Evolutionary conservation across 1,284 basidiomycete genomes (phyloP), one percentile per base, ranked within the genome.

Genomic region (Ceratobasidium theobromae): DNA sequence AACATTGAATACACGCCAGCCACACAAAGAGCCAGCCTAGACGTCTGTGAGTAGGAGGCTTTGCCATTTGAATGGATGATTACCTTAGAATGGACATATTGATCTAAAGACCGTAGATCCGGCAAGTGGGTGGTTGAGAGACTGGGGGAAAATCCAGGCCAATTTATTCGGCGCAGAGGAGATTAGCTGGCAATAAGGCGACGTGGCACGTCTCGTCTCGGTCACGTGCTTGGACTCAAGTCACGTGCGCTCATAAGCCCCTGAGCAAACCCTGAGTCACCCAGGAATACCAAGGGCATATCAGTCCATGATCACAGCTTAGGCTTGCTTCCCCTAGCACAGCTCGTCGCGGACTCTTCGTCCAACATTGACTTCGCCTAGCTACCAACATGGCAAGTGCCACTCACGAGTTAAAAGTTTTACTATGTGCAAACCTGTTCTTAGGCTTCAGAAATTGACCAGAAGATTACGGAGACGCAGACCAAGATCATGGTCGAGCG

Each of bases 381-480:
- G 25, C 49, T n/a, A 14, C 49, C 23, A 52, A 25, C 23, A 52
- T 52, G 49, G 49, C 49, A 21, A 30, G 49, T 32, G 3, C 23
- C 16, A n/a, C 16, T 16, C 40, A 30, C 32, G 28, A 52, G 21
- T 23, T 11, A n/a, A 25, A 23, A 23, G 12, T 25, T 35, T 52
- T 52, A 4, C 30, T 9, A 52, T 21, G 16, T n/a, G n/a, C n/a
- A n/a, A 2, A 18, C 25, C 1, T 49, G 21, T 23, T 32, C 3
- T n/a, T 23, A 60, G 57, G 45, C 57, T 28, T 65, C 67, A 73
- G 87, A 92, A 79, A 80, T 91, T 77, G 89, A 93, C 82, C 86
- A 87, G 82, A 95, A 95, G 85, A 93, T 96, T 75, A 87, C 90
- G 77, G 92, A 95, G 78, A 86, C 95, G 74, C 86, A 89, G 78